phyloP scores from a whole-genome alignment of 1,284 basidiomycete species.

The Microbotryum scabiosae region DNA sequence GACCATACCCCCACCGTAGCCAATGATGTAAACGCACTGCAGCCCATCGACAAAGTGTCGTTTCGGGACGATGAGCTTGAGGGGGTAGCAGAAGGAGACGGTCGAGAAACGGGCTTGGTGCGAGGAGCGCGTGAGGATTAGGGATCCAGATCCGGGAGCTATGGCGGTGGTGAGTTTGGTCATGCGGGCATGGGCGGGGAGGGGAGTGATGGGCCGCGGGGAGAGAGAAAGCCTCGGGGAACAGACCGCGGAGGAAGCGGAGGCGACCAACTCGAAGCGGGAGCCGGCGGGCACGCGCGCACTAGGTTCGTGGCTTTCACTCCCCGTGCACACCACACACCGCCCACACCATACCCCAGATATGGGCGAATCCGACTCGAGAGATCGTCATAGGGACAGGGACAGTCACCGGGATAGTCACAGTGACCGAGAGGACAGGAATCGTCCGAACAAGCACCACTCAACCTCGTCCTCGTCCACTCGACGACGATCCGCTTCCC shows the following conservation, averaged over 20 bases:
- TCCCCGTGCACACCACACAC: too few species aligned
- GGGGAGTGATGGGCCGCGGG: too few species aligned
- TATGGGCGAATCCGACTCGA: too few species aligned
- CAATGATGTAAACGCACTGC: constrained; percentile 68
- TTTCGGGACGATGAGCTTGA: constrained; percentile 64
- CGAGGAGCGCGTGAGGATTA: constrained; percentile 1
- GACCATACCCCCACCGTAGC: constrained; percentile 89
- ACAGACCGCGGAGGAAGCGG: too few species aligned
- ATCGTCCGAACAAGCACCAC: neutral
- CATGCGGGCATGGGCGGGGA: too few species aligned
- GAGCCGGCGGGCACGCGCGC: too few species aligned
- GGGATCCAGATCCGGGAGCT: neutral
- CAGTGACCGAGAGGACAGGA: constrained; percentile 19
- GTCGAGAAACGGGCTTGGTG: constrained; percentile 51
- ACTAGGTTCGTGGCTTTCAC: too few species aligned
- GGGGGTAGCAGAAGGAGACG: constrained; percentile 72
- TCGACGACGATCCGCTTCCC: neutral
- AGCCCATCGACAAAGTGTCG: constrained; percentile 44
- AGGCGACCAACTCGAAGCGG: too few species aligned
- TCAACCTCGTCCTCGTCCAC: neutral
- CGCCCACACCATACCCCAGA: too few species aligned
- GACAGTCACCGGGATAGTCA: constrained; percentile 29
- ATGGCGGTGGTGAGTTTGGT: too few species aligned
- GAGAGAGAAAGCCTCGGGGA: too few species aligned
- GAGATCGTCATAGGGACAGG: constrained; percentile 1